Percentiles rank a stretch among this genome's conserved stretches.
phyloP scores from a whole-genome alignment of 2,329 filamentous ascomycete genomes.

The Madurella mycetomatis region DNA sequence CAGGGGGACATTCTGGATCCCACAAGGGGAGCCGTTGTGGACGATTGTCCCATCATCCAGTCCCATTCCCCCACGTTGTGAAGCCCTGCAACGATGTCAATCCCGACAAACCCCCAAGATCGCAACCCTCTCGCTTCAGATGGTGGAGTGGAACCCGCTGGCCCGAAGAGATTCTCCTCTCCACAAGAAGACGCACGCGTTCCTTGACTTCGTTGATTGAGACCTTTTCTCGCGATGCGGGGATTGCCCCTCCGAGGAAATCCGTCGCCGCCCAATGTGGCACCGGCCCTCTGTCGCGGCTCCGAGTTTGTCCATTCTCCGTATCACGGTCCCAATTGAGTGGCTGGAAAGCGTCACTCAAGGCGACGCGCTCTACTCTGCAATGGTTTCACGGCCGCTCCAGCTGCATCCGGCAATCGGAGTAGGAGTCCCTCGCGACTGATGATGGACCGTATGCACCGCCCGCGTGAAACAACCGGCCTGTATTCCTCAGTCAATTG shows the following conservation, averaged over 20 bases:
- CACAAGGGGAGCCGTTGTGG: neutral
- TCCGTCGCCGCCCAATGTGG: slow-evolving; percentile 14
- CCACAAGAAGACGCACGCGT: slow-evolving; percentile 2
- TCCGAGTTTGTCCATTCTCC: slow-evolving; percentile 7
- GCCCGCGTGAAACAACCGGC: slow-evolving; percentile 2
- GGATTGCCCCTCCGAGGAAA: slow-evolving; percentile 1
- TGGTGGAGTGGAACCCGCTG: slow-evolving; percentile 6
- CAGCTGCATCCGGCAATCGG: slow-evolving; percentile 15
- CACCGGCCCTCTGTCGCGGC: neutral
- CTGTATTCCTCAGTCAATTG: neutral
- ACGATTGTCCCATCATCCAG: slow-evolving; percentile 28
- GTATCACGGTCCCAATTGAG: slow-evolving; percentile 21
- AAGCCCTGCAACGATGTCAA: slow-evolving; percentile 26
- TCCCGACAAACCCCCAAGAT: slow-evolving; percentile 21
- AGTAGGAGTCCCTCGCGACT: neutral
- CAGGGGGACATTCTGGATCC: neutral
- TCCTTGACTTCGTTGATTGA: neutral
- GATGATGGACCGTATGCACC: neutral
- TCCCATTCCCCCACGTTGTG: slow-evolving; percentile 38
- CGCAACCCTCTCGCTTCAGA: slow-evolving; percentile 8
- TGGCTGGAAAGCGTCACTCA: slow-evolving; percentile 11
- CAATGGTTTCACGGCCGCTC: neutral
- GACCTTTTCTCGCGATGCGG: neutral
- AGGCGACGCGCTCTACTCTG: neutral
- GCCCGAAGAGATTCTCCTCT: neutral